Evolutionary conservation across 2,329 filamentous ascomycete genomes (phyloP).

Genomic region (Colletotrichum orbiculare): DNA sequence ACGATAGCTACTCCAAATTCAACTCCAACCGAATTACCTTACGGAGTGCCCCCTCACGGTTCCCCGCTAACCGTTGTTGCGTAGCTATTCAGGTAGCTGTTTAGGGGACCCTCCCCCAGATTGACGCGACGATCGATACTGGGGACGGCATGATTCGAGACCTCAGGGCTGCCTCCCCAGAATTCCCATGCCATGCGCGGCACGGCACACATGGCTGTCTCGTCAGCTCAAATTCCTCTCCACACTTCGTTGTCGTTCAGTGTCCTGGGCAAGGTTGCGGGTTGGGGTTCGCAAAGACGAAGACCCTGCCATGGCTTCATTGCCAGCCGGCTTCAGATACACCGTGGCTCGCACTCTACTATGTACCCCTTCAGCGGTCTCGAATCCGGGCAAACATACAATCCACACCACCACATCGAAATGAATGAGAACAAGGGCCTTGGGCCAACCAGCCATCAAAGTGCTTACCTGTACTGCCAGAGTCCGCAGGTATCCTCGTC

Average conservation of each 20-base stretch:
- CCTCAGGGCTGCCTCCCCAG: too few relatives aligned
- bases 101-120: conserved; percentile 25
- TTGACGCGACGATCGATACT: conserved; percentile 22
- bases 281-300: background rate
- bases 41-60: background rate
- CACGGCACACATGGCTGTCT: background rate
- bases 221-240: background rate
- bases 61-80: background rate
- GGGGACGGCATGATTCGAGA: background rate
- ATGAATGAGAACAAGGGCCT: background rate
- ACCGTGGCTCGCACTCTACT: too few relatives aligned
- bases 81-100: too few relatives aligned
- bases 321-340: background rate
- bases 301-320: background rate
- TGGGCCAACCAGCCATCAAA: background rate
- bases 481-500: background rate
- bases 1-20: background rate
- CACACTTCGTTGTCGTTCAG: background rate
- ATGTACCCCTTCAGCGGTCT: background rate
- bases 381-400: background rate
- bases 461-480: background rate
- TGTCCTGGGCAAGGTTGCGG: background rate
- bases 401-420: conserved; percentile 3
- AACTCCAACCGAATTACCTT: background rate
- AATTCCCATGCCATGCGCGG: background rate